Conservation (phyloP, 192 early-diverging fungal species). For the Mycoemilia scoparia region DNA sequence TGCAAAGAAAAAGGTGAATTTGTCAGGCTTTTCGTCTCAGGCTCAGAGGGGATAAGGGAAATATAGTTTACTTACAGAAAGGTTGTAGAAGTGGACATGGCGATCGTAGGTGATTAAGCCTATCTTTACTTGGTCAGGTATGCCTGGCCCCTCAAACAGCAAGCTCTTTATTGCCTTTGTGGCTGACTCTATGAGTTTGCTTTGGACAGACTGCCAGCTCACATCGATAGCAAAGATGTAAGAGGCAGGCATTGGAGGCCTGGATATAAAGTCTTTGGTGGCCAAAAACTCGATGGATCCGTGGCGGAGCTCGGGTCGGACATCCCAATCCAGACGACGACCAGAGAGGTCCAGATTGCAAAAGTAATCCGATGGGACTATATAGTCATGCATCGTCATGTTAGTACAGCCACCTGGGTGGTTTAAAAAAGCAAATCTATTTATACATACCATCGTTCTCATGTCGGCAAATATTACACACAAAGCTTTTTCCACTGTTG, state of each 20-base stretch:
- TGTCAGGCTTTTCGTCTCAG: not conserved
- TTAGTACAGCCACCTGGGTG: not conserved
- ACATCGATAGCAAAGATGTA: constrained; percentile 95
- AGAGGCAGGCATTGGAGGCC: constrained; percentile 44
- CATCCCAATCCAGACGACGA: constrained; percentile 59
- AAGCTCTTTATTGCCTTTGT: constrained; percentile 47
- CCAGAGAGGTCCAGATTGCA: constrained; percentile 88
- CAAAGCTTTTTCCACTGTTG: constrained; percentile 77
- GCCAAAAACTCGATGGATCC: constrained; percentile 88
- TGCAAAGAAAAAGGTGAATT: no score
- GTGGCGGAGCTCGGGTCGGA: constrained; percentile 71
- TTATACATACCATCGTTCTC: constrained; percentile 69
- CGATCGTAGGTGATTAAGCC: constrained; percentile 84
- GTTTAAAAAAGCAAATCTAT: no score
- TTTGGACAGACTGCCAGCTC: constrained; percentile 67
- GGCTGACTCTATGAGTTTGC: constrained; percentile 54
- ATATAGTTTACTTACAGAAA: no score
- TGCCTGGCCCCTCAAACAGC: constrained; percentile 37
- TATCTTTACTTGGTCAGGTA: constrained; percentile 44
- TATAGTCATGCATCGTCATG: no score
- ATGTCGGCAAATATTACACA: constrained; percentile 85
- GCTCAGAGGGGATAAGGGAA: constrained; percentile 1
- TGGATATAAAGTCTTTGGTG: constrained; percentile 43
- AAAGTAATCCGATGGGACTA: constrained; percentile 76
- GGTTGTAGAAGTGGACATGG: constrained; percentile 86